Evolutionary conservation across 2,329 filamentous ascomycete genomes (phyloP).

Genomic region (Verticillium longisporum): DNA sequence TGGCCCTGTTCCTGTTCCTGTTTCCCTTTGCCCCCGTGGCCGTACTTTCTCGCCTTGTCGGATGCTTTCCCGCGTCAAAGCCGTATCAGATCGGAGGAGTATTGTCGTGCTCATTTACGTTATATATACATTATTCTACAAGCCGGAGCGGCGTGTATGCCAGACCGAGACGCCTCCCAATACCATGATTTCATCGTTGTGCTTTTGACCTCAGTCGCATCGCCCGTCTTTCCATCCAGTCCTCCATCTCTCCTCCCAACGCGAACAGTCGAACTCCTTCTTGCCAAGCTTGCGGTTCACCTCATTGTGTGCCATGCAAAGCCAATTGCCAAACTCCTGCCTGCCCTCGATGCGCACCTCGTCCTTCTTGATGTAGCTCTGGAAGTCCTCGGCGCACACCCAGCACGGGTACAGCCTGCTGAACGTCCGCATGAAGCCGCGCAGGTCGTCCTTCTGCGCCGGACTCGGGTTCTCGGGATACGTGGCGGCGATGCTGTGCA

Average conservation of each 20-base stretch:
- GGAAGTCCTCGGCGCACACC: conserved; percentile 91
- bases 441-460: conserved; percentile 68
- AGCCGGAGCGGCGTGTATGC: not conserved
- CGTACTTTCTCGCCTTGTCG: not conserved
- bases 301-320: conserved; percentile 81
- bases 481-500: conserved; percentile 83
- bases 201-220: conserved; percentile 40
- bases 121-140: not conserved
- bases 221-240: conserved; percentile 74
- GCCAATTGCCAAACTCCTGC: conserved; percentile 72
- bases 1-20: not conserved
- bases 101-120: not conserved
- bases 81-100: not conserved
- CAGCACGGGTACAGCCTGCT: conserved; percentile 90
- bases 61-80: not conserved
- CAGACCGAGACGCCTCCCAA: not conserved
- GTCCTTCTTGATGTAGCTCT: conserved; percentile 68
- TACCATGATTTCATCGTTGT: not conserved
- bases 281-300: conserved; percentile 90
- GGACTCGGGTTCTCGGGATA: conserved; percentile 68
- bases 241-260: conserved; percentile 92
- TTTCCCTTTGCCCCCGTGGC: not conserved
- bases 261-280: conserved; percentile 77
- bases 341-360: conserved; percentile 53
- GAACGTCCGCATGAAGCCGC: conserved; percentile 72